Conservation (phyloP, 371 early-diverging fungal species). For the Zychaea mexicana region DNA sequence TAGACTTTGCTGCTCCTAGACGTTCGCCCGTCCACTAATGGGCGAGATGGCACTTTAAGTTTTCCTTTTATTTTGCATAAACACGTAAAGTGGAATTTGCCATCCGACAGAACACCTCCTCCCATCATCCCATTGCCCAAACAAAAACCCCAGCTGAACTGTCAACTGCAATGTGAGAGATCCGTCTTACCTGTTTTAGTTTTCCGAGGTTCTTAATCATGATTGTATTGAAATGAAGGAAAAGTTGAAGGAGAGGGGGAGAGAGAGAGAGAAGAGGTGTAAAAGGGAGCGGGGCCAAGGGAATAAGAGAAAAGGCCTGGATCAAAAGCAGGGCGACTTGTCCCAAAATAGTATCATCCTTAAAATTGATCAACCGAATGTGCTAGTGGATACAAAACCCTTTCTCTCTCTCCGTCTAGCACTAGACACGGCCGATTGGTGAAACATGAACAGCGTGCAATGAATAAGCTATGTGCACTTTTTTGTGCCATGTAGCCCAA, state of each 20-base stretch:
- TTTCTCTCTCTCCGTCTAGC: too few relatives aligned
- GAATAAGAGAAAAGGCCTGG: not conserved
- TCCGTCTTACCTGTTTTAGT: constrained; percentile 59
- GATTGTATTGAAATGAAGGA: constrained; percentile 6
- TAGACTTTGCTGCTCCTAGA: constrained; percentile 49
- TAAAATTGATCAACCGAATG: not conserved
- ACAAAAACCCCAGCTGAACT: too few relatives aligned
- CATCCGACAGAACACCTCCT: too few relatives aligned
- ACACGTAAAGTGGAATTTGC: too few relatives aligned
- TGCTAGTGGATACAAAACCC: too few relatives aligned
- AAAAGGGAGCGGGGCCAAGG: constrained; percentile 1
- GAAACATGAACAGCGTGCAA: too few relatives aligned
- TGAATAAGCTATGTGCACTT: too few relatives aligned
- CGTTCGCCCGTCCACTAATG: constrained; percentile 54
- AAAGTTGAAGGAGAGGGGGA: constrained; percentile 11
- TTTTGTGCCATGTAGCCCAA: too few relatives aligned
- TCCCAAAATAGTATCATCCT: not conserved
- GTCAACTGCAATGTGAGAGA: too few relatives aligned
- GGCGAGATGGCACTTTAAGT: not conserved
- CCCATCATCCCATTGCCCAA: not conserved
- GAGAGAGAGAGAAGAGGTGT: constrained; percentile 10
- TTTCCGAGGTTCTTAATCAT: constrained; percentile 75
- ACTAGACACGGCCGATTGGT: too few relatives aligned
- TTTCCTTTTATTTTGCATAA: not conserved
- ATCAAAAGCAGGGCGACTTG: not conserved